A percentile compares a stretch with the other conserved stretches of the same genome.
Evolutionary conservation across 768 basidiomycete genomes (phyloP).

Genomic region (Phallus indusiatus): DNA sequence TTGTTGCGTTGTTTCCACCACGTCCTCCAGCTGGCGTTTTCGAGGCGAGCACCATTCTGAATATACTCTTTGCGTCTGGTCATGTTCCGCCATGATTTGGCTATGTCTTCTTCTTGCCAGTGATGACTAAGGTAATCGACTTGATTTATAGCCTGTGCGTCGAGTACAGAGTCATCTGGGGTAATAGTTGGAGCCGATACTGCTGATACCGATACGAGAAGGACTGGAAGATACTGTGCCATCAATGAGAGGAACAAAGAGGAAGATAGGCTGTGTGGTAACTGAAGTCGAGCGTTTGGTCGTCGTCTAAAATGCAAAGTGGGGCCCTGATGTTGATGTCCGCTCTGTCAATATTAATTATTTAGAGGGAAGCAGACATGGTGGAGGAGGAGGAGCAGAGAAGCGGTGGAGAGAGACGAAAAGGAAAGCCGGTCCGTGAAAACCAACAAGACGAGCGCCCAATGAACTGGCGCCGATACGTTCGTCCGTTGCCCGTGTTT

Average conservation of each 20-base stretch:
- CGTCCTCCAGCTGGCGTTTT: constrained; percentile 97
- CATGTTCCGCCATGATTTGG: constrained; percentile 98
- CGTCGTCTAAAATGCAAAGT: background rate
- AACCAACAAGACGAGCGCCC: background rate
- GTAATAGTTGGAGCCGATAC: constrained; percentile 29
- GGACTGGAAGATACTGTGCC: constrained; percentile 60
- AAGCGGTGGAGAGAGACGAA: background rate
- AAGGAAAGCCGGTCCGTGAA: background rate
- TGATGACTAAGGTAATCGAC: constrained; percentile 98
- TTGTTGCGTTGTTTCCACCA: constrained; percentile 99
- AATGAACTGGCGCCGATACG: background rate
- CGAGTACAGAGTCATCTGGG: constrained; percentile 71
- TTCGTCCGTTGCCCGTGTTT: background rate
- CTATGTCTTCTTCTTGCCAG: constrained; percentile 97
- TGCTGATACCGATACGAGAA: constrained; percentile 53
- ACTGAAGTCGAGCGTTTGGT: background rate
- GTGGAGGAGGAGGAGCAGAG: background rate
- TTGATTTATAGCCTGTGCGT: constrained; percentile 81
- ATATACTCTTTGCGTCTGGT: constrained; percentile 98
- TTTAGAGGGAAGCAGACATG: background rate
- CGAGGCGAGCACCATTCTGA: constrained; percentile 85
- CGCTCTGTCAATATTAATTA: background rate
- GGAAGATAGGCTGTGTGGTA: background rate
- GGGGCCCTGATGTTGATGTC: background rate
- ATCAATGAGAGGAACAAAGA: background rate